Percentiles rank a stretch among this genome's conserved stretches.
Conservation (phyloP, 345 rosid species). For the Populus davidiana region DNA sequence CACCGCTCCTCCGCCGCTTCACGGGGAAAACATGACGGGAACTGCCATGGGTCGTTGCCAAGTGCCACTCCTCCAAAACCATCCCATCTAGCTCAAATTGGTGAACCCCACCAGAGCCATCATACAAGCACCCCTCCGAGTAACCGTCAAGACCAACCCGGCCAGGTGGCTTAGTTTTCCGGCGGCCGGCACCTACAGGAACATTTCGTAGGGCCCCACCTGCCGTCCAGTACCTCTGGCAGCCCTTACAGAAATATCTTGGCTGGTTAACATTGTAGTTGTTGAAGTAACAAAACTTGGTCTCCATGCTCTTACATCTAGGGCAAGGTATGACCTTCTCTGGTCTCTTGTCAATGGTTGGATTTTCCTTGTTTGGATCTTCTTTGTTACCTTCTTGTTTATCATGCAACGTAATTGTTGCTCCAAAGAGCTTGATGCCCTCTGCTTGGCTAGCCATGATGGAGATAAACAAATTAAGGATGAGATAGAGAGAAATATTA, state of each 20-base stretch:
- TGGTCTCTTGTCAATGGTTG: conserved; percentile 56
- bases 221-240: conserved; percentile 98
- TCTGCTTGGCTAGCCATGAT: conserved; percentile 53
- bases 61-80: conserved; percentile 60
- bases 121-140: conserved; percentile 37
- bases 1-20: conserved; percentile 51
- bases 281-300: conserved; percentile 94
- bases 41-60: conserved; percentile 41
- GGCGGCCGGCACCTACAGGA: conserved; percentile 92
- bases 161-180: conserved; percentile 69
- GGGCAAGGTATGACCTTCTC: conserved; percentile 92
- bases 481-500: not conserved
- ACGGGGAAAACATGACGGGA: conserved; percentile 57
- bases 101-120: conserved; percentile 43
- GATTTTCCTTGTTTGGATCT: conserved; percentile 31
- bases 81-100: conserved; percentile 48
- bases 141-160: conserved; percentile 32
- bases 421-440: conserved; percentile 86
- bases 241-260: conserved; percentile 92
- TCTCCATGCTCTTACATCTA: conserved; percentile 94
- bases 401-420: conserved; percentile 60
- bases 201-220: conserved; percentile 96
- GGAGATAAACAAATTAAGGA: conserved; percentile 4
- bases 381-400: conserved; percentile 31
- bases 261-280: conserved; percentile 98